Percentiles rank a stretch among this genome's conserved stretches.
Conservation (phyloP, 768 basidiomycete genomes). For the Termitomyces sp. region DNA sequence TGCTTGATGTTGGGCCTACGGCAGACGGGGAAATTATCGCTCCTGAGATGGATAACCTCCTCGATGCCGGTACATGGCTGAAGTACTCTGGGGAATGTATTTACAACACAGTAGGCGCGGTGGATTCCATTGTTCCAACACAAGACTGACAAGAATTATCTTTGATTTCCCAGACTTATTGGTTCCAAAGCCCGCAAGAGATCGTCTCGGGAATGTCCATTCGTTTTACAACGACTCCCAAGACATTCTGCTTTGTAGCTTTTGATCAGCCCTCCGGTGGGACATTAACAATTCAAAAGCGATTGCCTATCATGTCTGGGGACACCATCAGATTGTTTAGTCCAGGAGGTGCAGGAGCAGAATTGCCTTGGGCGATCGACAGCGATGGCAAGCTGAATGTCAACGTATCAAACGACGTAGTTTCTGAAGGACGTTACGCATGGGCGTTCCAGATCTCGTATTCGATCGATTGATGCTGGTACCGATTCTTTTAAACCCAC, state of each 20-base stretch:
- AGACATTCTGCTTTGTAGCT: conserved; percentile 46
- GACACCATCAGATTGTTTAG: conserved; percentile 35
- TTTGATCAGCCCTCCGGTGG: conserved; percentile 31
- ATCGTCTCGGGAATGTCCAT: conserved; percentile 22
- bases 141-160: background rate
- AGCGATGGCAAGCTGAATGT: conserved; percentile 23
- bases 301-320: conserved; percentile 36
- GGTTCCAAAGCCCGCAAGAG: conserved; percentile 42
- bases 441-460: conserved; percentile 21
- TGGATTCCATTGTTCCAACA: background rate
- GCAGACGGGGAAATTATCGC: conserved; percentile 49
- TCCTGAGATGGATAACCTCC: conserved; percentile 41
- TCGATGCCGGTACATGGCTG: conserved; percentile 50
- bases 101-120: conserved; percentile 42
- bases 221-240: conserved; percentile 45
- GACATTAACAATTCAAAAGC: conserved; percentile 33
- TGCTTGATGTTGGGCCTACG: conserved; percentile 50
- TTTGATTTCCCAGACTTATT: conserved; percentile 32
- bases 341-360: conserved; percentile 15
- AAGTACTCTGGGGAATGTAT: conserved; percentile 45
- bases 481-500: background rate
- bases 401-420: conserved; percentile 14
- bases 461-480: background rate
- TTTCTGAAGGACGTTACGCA: conserved; percentile 16
- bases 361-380: conserved; percentile 27